Base-by-base conservation (phyloP, 208 protist genomes). In the Lotmaria passim region DNA sequence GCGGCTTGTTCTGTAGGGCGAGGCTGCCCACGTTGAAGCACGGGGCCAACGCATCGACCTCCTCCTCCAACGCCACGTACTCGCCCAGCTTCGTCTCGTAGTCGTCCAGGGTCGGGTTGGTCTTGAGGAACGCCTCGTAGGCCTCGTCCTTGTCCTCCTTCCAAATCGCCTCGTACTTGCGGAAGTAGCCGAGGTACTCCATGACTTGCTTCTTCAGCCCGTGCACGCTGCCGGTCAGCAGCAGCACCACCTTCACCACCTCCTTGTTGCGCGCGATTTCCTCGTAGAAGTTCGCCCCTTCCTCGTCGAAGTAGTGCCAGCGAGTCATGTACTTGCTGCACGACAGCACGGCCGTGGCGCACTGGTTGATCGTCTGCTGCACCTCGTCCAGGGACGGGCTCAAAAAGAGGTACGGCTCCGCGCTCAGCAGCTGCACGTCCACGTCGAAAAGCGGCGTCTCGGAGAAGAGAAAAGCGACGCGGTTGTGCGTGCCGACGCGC, bases 381-480 rank as follows among this genome's bases (percentile, higher is more conserved):
- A 98, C 89, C 68, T 98, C 94, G 62, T 98, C 94, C 15, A 99
- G 81, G 7, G 95, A 97, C 14, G 97, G 97, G 68, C 81, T 95
- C n/a, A 98, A 73, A 39, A 90, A 85, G 11, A 99, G 83, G 69
- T 94, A 90, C 11, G 96, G 97, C 63, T 97, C 85, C n/a, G 81
- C 81, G 66, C 85, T 92, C 36, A 93, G 80, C 5, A 99, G 90
- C 81, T 98, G 94, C 41, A 99, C 83, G 62, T 98, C 86, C 24
- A 98, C 93, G 55, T 98, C 93, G 74, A 99, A 98, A 73, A 99
- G 94, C 11, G 97, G 96, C 78, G 91, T 94, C 56, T 97, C 92
- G 1, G 93, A 83, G 78, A 95, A 96, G 46, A 98, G 82, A 52
- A 98, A 97, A 38, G 90, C 85, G n/a, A 93, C 87, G n/a, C 83